Evolutionary conservation across 768 basidiomycete species (phyloP).

Genomic region (Mycena amicta): DNA sequence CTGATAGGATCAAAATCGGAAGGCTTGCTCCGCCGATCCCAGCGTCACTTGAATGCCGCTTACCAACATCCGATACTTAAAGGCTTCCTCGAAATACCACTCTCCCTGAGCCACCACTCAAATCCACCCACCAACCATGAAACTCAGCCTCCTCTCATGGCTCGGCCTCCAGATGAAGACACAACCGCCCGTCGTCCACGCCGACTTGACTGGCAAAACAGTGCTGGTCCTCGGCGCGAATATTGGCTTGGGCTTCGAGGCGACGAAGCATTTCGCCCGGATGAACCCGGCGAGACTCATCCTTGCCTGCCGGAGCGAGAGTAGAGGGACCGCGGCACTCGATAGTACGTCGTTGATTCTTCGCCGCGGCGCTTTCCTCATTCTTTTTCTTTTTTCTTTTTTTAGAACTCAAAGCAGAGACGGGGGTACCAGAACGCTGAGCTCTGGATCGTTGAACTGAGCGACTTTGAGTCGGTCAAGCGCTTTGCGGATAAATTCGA

Average conservation of each 20-base stretch:
- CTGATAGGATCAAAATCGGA: no score
- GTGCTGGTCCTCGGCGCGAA: constrained; percentile 55
- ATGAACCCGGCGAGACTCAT: constrained; percentile 46
- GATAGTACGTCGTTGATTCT: constrained; percentile 31
- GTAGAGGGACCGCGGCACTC: constrained; percentile 38
- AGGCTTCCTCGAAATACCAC: no score
- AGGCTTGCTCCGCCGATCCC: no score
- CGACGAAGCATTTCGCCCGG: constrained; percentile 45
- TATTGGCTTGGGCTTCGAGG: constrained; percentile 51
- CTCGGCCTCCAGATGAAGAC: not conserved
- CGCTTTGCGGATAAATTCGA: constrained; percentile 39
- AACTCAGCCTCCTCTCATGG: not conserved
- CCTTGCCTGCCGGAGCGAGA: constrained; percentile 39
- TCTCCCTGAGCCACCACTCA: no score
- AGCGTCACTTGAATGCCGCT: no score
- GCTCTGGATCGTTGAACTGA: constrained; percentile 44
- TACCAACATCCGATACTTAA: no score
- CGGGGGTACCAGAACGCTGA: constrained; percentile 39
- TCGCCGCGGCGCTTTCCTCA: not conserved
- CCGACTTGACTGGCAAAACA: constrained; percentile 47
- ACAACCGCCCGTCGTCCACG: constrained; percentile 33
- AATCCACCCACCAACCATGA: no score
- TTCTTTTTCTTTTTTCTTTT: no score
- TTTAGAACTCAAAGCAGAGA: constrained; percentile 34
- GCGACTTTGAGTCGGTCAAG: constrained; percentile 41